Base-by-base conservation (phyloP, 2,329 filamentous ascomycete genomes). In the Chrysoporthe puriensis region DNA sequence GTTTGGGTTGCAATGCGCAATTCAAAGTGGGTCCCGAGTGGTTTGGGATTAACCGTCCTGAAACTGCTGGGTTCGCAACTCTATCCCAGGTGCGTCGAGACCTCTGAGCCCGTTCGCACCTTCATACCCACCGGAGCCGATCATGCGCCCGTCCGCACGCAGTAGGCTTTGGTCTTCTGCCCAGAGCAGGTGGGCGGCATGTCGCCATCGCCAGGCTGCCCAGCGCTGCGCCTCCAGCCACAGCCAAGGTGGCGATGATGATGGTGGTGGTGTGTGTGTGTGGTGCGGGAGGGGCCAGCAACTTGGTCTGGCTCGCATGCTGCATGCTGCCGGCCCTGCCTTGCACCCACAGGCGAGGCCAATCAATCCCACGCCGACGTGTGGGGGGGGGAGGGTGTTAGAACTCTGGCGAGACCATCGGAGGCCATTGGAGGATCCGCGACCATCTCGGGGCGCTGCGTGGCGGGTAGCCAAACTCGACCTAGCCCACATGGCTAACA, bases 391-490 rank as follows among this genome's bases (percentile, higher is more conserved):
- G 36, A 7, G 36, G 36, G 46, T 5, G 46, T 14, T 26, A 9
- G 36, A 40, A 40, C 8, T 40, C 36, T 26, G 8, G 5, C 36
- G 36, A 40, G 36, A 7, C 36, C 36, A 40, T 5, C 5, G 5
- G 36, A 40, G 9, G 36, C 36, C 36, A 62, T 62, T 62, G 59
- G 59, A 44, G 44, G 59, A 36, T 44, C 18, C 18, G 59, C 18
- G 43, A 43, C 52, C 56, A 63, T 52, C 60, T 59, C 52, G 54
- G 60, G 26, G 43, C 14, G 65, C 34, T 54, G 59, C 52, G 58
- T 59, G 66, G 65, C 65, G 60, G 65, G 50, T 50, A 43, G 42
- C 60, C 43, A 32, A 62, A 63, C 48, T 63, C 13, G 18, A 50
- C 21, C 26, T 44, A 61, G 42, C 26, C 26, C 26, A 26, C 26